Base-by-base conservation (phyloP, 1,139 yeast genomes). In the Tardiomyces digboiensis region DNA sequence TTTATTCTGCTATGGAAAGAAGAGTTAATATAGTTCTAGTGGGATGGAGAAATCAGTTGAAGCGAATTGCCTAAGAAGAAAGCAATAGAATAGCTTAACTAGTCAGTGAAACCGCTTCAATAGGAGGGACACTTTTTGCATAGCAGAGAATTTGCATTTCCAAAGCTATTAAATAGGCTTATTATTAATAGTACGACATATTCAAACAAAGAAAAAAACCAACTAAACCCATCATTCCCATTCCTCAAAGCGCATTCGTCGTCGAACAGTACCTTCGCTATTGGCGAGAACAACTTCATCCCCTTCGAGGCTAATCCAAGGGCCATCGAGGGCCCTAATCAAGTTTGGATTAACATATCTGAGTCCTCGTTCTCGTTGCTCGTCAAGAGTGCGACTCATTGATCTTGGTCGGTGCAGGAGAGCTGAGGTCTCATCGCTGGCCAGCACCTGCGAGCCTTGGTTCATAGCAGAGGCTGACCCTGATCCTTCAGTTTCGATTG, bases 331-430 rank as follows among this genome's bases (percentile, higher is more conserved):
- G 10, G 76, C 75, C 46, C 74, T 75, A 1, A 80, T 70, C 52
- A 86, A 65, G 54, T 76, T 76, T 2, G 96, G 95, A 60, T 85
- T 88, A 44, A 80, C 81, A 56, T 87, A 89, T 4, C 76, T 76
- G 50, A 78, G 86, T 51, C 79, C 72, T 39, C 72, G 61, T 54
- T 82, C 91, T 42, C 89, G 67, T 44, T 77, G 66, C 56, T 82
- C 91, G 56, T 82, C 89, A 36, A 82, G 66, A 0, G 89, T 81
- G 36, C 59, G 54, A 23, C 47, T 38, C 39, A 39, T 41, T 43
- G 49, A n/a, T 53, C 51, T 29, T 46, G 46, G 40, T 14, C 20
- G 19, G 19, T n/a, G n/a, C 19, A 14, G 7, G 26, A 12, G 41
- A 14, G 36, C 39, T 43, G 7, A 23, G 23, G 29, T 39, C 41